Evolutionary conservation across 164 flowering plant species (phyloP).

Genomic region (Akebia trifoliata): DNA sequence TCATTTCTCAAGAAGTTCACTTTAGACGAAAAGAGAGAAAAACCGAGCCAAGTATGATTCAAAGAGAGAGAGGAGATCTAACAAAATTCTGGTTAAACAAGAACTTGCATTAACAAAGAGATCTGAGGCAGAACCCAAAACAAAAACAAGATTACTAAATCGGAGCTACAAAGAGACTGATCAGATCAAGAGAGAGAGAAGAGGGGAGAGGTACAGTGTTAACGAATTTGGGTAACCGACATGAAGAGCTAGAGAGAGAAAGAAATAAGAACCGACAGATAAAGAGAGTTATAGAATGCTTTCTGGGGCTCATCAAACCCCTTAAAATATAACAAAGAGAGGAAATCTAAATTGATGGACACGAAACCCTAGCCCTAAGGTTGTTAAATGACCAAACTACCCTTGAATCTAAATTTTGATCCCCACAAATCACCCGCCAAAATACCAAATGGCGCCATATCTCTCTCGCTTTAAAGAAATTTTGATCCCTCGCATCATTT

Average conservation of each 20-base stretch:
- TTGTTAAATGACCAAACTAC: conserved; percentile 6
- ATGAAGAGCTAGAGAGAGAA: conserved; percentile 1
- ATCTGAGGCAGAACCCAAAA: background rate
- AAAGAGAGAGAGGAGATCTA: background rate
- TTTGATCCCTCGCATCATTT: no score
- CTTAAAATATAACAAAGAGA: background rate
- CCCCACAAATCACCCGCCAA: background rate
- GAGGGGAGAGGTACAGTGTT: background rate
- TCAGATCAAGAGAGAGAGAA: background rate
- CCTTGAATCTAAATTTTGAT: conserved; percentile 7
- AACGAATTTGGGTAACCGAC: conserved; percentile 3
- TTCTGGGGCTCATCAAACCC: background rate
- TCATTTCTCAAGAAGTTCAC: background rate
- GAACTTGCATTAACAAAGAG: background rate
- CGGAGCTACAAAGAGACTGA: background rate
- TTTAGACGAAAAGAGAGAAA: no score
- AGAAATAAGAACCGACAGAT: background rate
- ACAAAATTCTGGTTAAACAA: background rate
- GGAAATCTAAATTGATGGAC: no score
- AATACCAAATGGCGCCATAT: background rate
- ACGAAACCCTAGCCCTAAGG: conserved; percentile 16
- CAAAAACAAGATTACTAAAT: background rate
- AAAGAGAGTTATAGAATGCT: no score
- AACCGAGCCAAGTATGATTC: background rate
- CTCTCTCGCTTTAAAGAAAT: background rate